Base-by-base conservation (phyloP, 2,329 filamentous ascomycete genomes). In the Fusarium anguioides region DNA sequence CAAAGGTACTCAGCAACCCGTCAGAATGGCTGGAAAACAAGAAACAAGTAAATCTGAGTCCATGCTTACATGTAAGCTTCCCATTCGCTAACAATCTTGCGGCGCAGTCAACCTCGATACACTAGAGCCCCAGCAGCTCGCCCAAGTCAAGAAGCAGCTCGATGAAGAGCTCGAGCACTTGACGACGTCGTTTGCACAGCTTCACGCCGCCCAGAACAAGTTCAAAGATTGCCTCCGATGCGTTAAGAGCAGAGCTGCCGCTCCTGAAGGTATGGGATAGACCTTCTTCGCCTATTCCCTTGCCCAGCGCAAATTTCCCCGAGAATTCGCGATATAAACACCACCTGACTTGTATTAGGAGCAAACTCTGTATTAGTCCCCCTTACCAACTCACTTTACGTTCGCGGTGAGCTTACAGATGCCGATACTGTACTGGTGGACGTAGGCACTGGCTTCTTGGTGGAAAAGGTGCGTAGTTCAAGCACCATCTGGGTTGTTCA, bases 151-250 rank as follows among this genome's bases (percentile, higher is more conserved):
- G 84, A 94, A 96, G 79, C 95, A 97, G 79, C 90, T 99, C 70
- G 95, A 97, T 78, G 91, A 96, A 75, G 96, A 99, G 81, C 90
- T 99, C 69, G 93, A 97, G 77, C 95, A 98, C 82, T 88, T 99
- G 70, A 96, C 93, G 4, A 87, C 84, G 57, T 98, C 96, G 11
- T 97, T 97, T 82, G 86, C 91, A 48, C 96, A 97, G 77, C 88
- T 99, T 3, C 92, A 94, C 68, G 90, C 90, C 50, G 96, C 96
- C 4, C 96, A 98, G 78, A 86, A 88, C 52, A 97, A 96, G 78
- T 99, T 99, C 82, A 87, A 88, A 55, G 95, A 98, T 75, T 99
- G 96, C 74, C 86, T 97, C 33, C 86, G 87, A 48, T 93, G 91
- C 50, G 92, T 99, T 21, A 81, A 86, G 73, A 77, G 79, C 56